Conservation (phyloP, 352 stramenopile genomes). For the Peronospora belbahrii region DNA sequence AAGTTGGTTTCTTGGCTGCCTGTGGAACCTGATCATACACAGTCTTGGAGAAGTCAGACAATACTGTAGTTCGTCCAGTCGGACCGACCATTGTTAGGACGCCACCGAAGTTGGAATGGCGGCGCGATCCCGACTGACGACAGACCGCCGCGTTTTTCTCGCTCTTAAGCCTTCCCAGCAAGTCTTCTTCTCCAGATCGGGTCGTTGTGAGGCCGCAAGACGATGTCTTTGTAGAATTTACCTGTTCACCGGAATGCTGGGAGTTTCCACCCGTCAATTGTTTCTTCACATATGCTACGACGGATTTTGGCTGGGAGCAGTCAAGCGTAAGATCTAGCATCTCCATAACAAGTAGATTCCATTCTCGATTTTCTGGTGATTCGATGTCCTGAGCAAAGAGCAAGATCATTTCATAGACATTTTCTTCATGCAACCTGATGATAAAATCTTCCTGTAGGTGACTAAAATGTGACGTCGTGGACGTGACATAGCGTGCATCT, state of each 20-base stretch:
- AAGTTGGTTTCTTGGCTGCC: constrained; percentile 53
- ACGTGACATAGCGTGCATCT: constrained; percentile 72
- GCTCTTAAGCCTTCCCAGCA: constrained; percentile 40
- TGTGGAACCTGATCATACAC: constrained; percentile 65
- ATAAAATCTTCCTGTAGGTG: constrained; percentile 82
- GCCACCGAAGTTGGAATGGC: constrained; percentile 86
- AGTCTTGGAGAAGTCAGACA: constrained; percentile 73
- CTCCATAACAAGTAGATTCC: constrained; percentile 86
- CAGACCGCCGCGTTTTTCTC: constrained; percentile 46
- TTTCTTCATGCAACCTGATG: constrained; percentile 66
- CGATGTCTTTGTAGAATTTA: background rate
- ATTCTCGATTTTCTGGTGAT: constrained; percentile 73
- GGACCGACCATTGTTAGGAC: constrained; percentile 71
- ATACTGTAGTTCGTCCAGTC: constrained; percentile 50
- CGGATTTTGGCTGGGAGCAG: constrained; percentile 55
- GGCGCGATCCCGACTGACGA: constrained; percentile 30
- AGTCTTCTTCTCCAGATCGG: constrained; percentile 9
- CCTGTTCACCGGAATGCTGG: background rate
- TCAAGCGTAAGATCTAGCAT: constrained; percentile 79
- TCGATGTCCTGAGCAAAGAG: constrained; percentile 85
- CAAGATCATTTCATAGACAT: constrained; percentile 83
- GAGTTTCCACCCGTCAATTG: constrained; percentile 4
- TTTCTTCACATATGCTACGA: constrained; percentile 55
- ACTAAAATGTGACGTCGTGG: constrained; percentile 63
- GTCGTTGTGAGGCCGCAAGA: background rate